These are phyloP conservation scores for Capillidium rhysosporum DNA, from an alignment of 371 early-diverging fungal species.

Conservation along the genomic window DNA sequence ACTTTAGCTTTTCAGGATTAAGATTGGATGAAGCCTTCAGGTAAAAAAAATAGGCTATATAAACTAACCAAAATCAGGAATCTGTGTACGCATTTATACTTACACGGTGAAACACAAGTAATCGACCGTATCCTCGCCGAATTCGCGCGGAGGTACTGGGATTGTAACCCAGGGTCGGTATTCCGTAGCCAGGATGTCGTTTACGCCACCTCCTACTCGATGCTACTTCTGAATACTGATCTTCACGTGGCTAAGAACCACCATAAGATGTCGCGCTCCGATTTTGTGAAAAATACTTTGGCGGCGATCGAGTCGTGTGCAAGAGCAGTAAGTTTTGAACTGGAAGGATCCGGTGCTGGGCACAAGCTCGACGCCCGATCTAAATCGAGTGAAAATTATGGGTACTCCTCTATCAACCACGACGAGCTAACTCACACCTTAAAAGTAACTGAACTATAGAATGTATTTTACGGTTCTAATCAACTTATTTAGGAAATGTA, in stretches of 20 bases:
- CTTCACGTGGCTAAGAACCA: conserved; percentile 61
- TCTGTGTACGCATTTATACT: conserved; percentile 50
- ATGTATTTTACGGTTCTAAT: too few species aligned
- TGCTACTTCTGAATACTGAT: conserved; percentile 82
- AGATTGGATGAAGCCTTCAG: conserved; percentile 63
- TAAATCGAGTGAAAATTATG: conserved; percentile 1
- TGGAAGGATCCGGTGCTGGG: conserved; percentile 7
- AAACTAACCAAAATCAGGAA: conserved; percentile 12
- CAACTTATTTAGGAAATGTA: conserved; percentile 40
- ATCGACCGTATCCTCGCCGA: conserved; percentile 70
- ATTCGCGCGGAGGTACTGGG: conserved; percentile 60
- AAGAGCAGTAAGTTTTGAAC: conserved; percentile 1
- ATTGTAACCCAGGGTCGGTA: conserved; percentile 47
- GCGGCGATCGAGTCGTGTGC: conserved; percentile 20
- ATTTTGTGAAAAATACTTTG: conserved; percentile 40
- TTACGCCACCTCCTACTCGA: conserved; percentile 66
- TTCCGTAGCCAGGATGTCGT: conserved; percentile 44
- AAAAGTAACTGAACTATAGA: background rate
- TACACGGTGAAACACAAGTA: conserved; percentile 82
- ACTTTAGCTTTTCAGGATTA: conserved; percentile 45
- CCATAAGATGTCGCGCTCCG: conserved; percentile 30
- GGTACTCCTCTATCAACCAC: conserved; percentile 6
- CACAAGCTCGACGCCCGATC: background rate
- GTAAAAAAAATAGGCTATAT: conserved; percentile 10
- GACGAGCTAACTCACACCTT: conserved; percentile 4